phyloP scores from a whole-genome alignment of 116 monocot genomes.

The Papilionanthe hybrid region DNA sequence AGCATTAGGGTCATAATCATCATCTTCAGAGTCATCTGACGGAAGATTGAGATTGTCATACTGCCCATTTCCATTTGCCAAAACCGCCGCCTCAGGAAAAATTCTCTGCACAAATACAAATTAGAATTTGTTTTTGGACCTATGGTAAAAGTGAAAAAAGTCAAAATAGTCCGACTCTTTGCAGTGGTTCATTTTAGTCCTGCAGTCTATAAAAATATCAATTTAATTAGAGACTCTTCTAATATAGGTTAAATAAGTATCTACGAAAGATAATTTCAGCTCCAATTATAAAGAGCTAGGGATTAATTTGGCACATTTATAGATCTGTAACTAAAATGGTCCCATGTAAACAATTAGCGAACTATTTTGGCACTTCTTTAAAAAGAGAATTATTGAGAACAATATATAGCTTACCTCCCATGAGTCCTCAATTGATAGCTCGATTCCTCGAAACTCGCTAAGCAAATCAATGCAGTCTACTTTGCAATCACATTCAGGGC shows the following conservation, averaged over 20 bases:
- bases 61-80: conserved; percentile 31
- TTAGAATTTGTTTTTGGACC: conserved; percentile 8
- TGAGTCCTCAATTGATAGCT: conserved; percentile 56
- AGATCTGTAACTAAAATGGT: no score
- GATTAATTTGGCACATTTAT: no score
- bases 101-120: conserved; percentile 52
- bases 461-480: conserved; percentile 72
- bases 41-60: conserved; percentile 53
- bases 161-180: no score
- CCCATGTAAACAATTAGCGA: no score
- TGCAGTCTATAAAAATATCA: no score
- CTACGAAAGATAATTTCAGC: no score
- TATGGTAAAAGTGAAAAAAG: not conserved
- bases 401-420: conserved; percentile 67
- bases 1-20: conserved; percentile 51
- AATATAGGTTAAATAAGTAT: no score
- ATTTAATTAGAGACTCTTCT: no score
- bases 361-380: not conserved
- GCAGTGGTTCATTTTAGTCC: no score
- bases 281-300: no score
- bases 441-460: conserved; percentile 59
- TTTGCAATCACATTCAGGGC: conserved; percentile 95
- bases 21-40: conserved; percentile 82
- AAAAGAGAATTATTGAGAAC: not conserved
- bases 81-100: conserved; percentile 81